phyloP scores from a whole-genome alignment of 306 rosid genomes.

The Fragaria iinumae region DNA sequence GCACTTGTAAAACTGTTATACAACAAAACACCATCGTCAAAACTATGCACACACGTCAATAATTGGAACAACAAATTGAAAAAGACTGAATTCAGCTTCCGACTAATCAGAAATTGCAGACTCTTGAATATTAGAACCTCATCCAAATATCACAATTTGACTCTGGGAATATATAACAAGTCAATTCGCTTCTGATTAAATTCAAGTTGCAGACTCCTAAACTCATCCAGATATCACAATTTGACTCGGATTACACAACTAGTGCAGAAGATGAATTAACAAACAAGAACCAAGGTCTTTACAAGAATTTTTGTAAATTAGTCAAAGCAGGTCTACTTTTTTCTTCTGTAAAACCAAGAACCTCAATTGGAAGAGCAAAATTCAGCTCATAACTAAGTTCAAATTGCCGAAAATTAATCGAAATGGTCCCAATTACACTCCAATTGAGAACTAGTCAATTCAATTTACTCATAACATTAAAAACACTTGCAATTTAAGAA shows the following conservation, averaged over 20 bases:
- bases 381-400: not conserved
- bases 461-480: not conserved
- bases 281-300: too few relatives aligned
- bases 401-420: not conserved
- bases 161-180: too few relatives aligned
- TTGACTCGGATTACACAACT: too few relatives aligned
- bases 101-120: too few relatives aligned
- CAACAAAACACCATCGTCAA: conserved; percentile 13
- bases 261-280: too few relatives aligned
- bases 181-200: not conserved
- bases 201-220: not conserved
- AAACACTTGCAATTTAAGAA: not conserved
- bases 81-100: not conserved
- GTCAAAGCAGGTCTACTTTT: not conserved
- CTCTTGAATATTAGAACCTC: not conserved
- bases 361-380: not conserved
- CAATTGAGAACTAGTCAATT: not conserved
- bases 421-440: not conserved
- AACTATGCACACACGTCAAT: not conserved
- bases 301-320: not conserved
- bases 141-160: not conserved
- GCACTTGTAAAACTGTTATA: conserved; percentile 59
- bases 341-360: not conserved
- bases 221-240: not conserved
- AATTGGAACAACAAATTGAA: not conserved